Evolutionary conservation across 768 basidiomycete genomes (phyloP).

Genomic region (Clitopilus hobsonii): DNA sequence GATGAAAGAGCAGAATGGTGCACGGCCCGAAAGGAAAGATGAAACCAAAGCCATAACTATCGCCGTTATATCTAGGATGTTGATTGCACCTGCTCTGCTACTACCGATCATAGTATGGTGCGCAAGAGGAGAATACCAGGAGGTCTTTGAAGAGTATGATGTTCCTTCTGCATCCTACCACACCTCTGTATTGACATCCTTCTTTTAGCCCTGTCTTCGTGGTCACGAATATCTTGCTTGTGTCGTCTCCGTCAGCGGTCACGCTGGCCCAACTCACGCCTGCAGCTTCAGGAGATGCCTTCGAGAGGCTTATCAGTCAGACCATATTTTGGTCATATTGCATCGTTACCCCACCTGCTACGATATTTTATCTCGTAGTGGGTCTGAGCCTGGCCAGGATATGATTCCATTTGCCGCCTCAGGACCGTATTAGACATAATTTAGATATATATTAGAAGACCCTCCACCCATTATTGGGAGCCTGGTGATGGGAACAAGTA

Average conservation of each 20-base stretch:
- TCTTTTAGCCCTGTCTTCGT: conserved; percentile 75
- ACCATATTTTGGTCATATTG: conserved; percentile 73
- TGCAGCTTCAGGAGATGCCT: conserved; percentile 40
- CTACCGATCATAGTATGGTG: conserved; percentile 71
- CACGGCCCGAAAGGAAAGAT: conserved; percentile 28
- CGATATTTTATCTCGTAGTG: conserved; percentile 51
- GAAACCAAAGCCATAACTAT: conserved; percentile 82
- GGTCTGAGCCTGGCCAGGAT: conserved; percentile 40
- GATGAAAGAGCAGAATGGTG: background rate
- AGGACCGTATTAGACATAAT: no score
- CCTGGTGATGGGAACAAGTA: no score
- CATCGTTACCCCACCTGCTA: conserved; percentile 60
- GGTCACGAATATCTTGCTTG: conserved; percentile 76
- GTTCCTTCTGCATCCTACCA: background rate
- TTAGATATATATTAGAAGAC: no score
- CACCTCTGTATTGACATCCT: background rate
- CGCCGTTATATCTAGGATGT: conserved; percentile 78
- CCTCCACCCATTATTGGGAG: no score
- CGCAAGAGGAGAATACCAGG: conserved; percentile 51
- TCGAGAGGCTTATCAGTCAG: conserved; percentile 62
- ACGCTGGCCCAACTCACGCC: conserved; percentile 42
- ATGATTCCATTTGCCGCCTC: background rate
- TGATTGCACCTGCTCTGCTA: conserved; percentile 74
- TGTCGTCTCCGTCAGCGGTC: conserved; percentile 75
- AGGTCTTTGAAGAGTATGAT: conserved; percentile 76